These are phyloP conservation scores for Platanthera guangdongensis DNA, from an alignment of 106 monocot species.

Conservation along the genomic window DNA sequence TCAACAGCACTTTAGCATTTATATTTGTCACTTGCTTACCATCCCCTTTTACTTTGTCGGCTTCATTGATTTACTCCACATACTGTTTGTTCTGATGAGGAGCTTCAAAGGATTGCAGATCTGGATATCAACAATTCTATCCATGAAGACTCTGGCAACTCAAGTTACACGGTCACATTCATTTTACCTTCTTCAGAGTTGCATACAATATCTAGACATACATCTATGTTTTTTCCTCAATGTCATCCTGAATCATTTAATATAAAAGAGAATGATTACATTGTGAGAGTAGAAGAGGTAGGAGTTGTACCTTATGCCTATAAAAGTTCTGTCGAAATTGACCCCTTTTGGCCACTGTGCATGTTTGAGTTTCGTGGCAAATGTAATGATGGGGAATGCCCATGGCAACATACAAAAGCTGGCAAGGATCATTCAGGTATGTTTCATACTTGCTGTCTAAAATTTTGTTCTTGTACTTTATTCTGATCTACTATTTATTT, in stretches of 20 bases:
- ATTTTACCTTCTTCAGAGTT: slow-evolving; percentile 31
- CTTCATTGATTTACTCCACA: too few relatives aligned
- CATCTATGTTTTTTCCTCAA: slow-evolving; percentile 20
- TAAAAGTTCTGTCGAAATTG: slow-evolving; percentile 26
- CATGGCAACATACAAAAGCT: slow-evolving; percentile 58
- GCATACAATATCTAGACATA: slow-evolving; percentile 29
- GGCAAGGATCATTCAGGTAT: slow-evolving; percentile 18
- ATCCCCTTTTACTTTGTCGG: too few relatives aligned
- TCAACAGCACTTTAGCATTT: too few relatives aligned
- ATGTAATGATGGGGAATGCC: slow-evolving; percentile 88
- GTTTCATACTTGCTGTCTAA: background rate
- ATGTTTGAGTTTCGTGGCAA: slow-evolving; percentile 95
- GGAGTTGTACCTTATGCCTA: background rate
- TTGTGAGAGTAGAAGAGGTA: background rate
- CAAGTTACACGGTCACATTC: background rate
- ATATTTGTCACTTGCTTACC: too few relatives aligned
- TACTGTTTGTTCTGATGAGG: slow-evolving; percentile 9
- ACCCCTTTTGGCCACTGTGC: slow-evolving; percentile 87
- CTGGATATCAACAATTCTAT: slow-evolving; percentile 11
- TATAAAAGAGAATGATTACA: slow-evolving; percentile 6
- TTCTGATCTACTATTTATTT: slow-evolving; percentile 3
- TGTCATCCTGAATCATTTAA: background rate
- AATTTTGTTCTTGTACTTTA: background rate
- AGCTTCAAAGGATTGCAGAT: slow-evolving; percentile 8
- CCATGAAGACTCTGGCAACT: slow-evolving; percentile 4